phyloP scores from a whole-genome alignment of 2,329 filamentous ascomycete species.

The Colletotrichum euphorbiae region DNA sequence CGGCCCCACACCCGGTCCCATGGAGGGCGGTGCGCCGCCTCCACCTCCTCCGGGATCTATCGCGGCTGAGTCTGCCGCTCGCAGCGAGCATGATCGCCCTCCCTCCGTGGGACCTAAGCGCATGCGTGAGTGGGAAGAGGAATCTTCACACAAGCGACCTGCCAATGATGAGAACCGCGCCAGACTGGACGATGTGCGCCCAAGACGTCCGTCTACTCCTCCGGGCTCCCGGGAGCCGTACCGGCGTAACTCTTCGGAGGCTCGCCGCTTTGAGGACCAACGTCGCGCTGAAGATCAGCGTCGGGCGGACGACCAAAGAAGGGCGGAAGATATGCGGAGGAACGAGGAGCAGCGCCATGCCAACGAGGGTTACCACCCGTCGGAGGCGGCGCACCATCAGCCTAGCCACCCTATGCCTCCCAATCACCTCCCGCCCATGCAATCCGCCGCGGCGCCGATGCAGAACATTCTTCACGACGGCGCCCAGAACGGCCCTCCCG shows the following conservation, averaged over 20 bases:
- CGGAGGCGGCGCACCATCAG: constrained; percentile 90
- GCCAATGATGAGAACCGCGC: constrained; percentile 89
- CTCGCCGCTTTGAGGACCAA: constrained; percentile 72
- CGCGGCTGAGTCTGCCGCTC: constrained; percentile 74
- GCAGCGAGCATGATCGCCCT: constrained; percentile 77
- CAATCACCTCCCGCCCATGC: constrained; percentile 72
- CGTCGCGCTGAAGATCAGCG: constrained; percentile 69
- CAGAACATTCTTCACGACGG: constrained; percentile 65
- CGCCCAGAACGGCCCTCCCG: constrained; percentile 41
- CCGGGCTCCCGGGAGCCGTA: constrained; percentile 68
- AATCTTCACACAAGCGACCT: constrained; percentile 82
- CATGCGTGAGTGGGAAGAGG: constrained; percentile 92
- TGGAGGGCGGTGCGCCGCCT: constrained; percentile 76
- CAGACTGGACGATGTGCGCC: constrained; percentile 84
- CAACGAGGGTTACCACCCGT: constrained; percentile 88
- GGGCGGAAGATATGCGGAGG: constrained; percentile 65
- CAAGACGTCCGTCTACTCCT: constrained; percentile 82
- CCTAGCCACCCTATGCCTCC: constrained; percentile 68
- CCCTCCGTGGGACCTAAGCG: constrained; percentile 85
- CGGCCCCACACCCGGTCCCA: constrained; percentile 63
- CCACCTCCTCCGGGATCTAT: constrained; percentile 64
- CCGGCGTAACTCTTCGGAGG: constrained; percentile 82
- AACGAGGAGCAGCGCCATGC: constrained; percentile 74
- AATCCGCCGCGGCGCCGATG: constrained; percentile 68
- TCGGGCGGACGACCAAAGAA: constrained; percentile 68